These are phyloP conservation scores for Debaryomycetaceae sp. DNA, from an alignment of 1,139 yeast species.

Conservation along the genomic window DNA sequence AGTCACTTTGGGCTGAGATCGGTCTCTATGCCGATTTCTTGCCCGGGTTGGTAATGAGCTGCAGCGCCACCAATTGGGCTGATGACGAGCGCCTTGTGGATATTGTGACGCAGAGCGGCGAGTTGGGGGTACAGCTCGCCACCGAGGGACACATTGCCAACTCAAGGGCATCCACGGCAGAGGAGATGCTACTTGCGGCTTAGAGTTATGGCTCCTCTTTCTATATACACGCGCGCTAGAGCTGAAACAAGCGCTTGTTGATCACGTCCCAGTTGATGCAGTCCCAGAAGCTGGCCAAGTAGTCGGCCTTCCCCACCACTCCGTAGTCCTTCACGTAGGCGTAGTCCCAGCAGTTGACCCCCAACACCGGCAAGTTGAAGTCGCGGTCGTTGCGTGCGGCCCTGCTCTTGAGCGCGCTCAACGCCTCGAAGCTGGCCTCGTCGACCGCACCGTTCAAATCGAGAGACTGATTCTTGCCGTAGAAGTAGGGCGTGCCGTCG, in stretches of 20 bases:
- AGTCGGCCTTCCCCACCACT: constrained; percentile 66
- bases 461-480: constrained; percentile 66
- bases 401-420: constrained; percentile 43
- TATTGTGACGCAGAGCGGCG: constrained; percentile 25
- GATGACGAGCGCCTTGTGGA: constrained; percentile 19
- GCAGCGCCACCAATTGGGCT: constrained; percentile 19
- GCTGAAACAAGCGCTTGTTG: constrained; percentile 52
- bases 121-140: constrained; percentile 10
- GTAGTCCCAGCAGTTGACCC: constrained; percentile 82
- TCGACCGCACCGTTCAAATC: constrained; percentile 75
- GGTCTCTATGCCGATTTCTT: constrained; percentile 12
- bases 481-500: constrained; percentile 88
- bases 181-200: constrained; percentile 1
- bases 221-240: constrained; percentile 10
- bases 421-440: constrained; percentile 45
- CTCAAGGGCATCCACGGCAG: background rate
- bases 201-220: no score
- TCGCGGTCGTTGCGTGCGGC: constrained; percentile 49
- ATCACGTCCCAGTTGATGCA: constrained; percentile 86
- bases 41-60: constrained; percentile 25
- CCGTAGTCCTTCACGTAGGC: constrained; percentile 85
- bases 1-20: constrained; percentile 5
- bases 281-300: constrained; percentile 71
- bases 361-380: constrained; percentile 74
- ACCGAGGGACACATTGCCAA: constrained; percentile 3